phyloP scores from a whole-genome alignment of 1,284 basidiomycete species.

The Pseudozyma thailandica region DNA sequence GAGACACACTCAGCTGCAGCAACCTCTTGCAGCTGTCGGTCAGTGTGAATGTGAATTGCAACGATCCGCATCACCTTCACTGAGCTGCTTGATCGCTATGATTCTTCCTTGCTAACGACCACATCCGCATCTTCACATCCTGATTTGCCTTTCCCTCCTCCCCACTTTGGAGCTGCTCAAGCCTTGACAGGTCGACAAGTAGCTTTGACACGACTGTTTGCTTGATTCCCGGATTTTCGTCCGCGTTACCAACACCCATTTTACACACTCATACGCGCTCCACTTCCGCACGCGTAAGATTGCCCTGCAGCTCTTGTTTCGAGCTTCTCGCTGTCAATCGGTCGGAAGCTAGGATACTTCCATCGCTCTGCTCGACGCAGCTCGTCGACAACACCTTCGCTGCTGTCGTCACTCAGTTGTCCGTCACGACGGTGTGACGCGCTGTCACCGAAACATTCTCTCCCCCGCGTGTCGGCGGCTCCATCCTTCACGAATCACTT shows the following conservation, averaged over 20 bases:
- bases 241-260: constrained; percentile 30
- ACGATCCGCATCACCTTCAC: neutral
- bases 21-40: no score
- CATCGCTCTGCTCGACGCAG: neutral
- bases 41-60: neutral
- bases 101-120: neutral
- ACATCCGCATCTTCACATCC: neutral
- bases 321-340: neutral
- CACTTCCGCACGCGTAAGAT: constrained; percentile 30
- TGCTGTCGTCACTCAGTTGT: neutral
- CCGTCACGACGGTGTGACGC: constrained; percentile 5
- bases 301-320: neutral
- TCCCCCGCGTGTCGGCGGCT: neutral
- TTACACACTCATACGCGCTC: constrained; percentile 43
- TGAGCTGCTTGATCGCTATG: neutral
- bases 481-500: neutral
- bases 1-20: neutral
- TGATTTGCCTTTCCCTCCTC: neutral
- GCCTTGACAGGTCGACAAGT: neutral
- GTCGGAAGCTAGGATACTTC: neutral
- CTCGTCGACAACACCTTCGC: neutral
- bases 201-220: neutral
- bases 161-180: neutral
- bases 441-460: neutral
- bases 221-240: constrained; percentile 16